Evolutionary conservation across 2,329 filamentous ascomycete genomes (phyloP), one percentile per base, ranked within the genome.

Genomic region (Aspergillus ochraceus): DNA sequence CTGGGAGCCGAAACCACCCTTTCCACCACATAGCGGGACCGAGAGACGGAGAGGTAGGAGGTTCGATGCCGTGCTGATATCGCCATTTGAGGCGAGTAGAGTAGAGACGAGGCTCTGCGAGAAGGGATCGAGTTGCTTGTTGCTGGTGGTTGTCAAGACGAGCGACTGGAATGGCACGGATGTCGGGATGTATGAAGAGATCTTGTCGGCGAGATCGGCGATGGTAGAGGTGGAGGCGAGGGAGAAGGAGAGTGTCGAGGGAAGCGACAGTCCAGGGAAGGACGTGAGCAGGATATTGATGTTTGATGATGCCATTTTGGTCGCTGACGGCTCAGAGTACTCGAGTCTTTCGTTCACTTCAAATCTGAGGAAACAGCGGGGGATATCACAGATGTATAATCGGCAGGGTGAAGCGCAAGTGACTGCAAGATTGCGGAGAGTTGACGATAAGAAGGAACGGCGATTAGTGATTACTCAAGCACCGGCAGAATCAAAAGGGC

Each of bases 1-100:
- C 76, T 99, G 96, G 1, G 94, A 98, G 56, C 95, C 95, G 74
- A 99, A 99, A 71, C 95, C 95, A 76, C 95, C 95, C 74, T 99
- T 99, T 73, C 96, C 96, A 80, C 96, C 95, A 68, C 89, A 90
- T 45, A 97, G 80, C 6, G 90, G 90, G 1, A 89, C 82, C 6
- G 88, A 89, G 30, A 99, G 86, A 56, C 92, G 91, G 4, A 99
- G 84, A 0, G 92, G 89, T 17, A 99, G 83, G 66, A 98, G 88
- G 36, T 87, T 86, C 80, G 90, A 86, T 55, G 84, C 64, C 5
- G 70, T 67, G 36, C 75, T 72, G 3, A 64, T 58, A 68, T 68
- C 70, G 73, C 60, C 68, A 71, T 76, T 60, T 51, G 62, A 57
- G 32, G 71, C 72, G 30, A 83, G 79, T 42, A 95, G 82, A 20